Conservation (phyloP, 768 basidiomycete species). For the Kwoniella sp. region DNA sequence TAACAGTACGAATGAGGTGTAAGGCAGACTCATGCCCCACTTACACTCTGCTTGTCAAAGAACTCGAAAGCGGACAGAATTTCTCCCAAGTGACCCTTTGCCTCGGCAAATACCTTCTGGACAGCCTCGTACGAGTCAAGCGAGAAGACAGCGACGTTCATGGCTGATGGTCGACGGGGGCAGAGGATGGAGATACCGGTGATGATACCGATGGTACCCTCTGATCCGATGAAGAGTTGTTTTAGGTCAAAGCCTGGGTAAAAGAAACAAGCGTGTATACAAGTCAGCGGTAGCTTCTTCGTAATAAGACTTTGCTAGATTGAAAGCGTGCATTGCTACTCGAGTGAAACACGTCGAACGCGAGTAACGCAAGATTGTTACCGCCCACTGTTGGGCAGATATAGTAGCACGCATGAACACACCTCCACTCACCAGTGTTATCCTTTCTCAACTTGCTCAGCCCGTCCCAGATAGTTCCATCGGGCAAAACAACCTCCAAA, state of each 20-base stretch:
- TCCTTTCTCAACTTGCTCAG: slow-evolving; percentile 90
- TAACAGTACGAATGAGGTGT: too few relatives aligned
- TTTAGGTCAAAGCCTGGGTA: slow-evolving; percentile 88
- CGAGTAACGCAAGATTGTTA: too few relatives aligned
- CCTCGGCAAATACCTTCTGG: slow-evolving; percentile 76
- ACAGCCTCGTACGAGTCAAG: slow-evolving; percentile 84
- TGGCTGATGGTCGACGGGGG: slow-evolving; percentile 71
- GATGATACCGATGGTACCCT: slow-evolving; percentile 93
- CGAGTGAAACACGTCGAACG: too few relatives aligned
- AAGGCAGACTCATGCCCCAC: slow-evolving; percentile 39
- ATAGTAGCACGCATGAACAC: not conserved
- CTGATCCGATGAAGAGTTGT: slow-evolving; percentile 95
- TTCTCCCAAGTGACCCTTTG: slow-evolving; percentile 82
- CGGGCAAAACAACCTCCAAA: slow-evolving; percentile 90
- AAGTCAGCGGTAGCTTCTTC: too few relatives aligned
- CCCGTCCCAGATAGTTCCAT: slow-evolving; percentile 86
- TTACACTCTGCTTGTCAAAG: slow-evolving; percentile 70
- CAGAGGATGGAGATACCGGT: slow-evolving; percentile 94
- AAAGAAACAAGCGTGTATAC: not conserved
- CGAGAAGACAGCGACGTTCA: slow-evolving; percentile 89
- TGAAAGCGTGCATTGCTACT: too few relatives aligned
- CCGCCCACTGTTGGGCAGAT: too few relatives aligned
- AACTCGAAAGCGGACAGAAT: slow-evolving; percentile 97
- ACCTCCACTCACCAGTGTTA: slow-evolving; percentile 73
- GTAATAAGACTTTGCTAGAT: too few relatives aligned